Evolutionary conservation across 768 basidiomycete genomes (phyloP), one percentile per base, ranked within the genome.

Genomic region (Mycena rosella): DNA sequence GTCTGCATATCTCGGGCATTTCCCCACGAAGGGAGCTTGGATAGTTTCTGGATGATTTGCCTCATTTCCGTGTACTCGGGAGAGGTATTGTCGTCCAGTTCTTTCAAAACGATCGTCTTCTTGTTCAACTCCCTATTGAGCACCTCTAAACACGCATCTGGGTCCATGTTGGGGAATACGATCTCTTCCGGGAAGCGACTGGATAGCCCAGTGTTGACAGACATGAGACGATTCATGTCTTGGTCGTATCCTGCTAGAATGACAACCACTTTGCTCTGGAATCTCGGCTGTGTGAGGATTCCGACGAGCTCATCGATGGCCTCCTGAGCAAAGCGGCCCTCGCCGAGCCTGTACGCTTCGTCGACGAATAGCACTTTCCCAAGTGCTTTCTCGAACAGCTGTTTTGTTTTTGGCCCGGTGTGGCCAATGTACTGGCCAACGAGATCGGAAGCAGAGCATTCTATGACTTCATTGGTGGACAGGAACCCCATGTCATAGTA

Each of bases 281-380:
- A 92, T 44, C 74, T 79, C 3, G 86, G 83, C 42, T 88, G 80
- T 0, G 91, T 91, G 65, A 92, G 79, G 0, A 88, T 73, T 9
- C 84, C 84, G 14, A 92, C 91, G 24, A 92, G 75, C 68, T 92
- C 91, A 72, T 92, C 91, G 30, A 90, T 84, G 10, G 91, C 91
- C 74, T 92, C 91, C 74, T 89, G 82, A 1, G 90, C 89, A 69
- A 91, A 92, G 0, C 80, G 86, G 0, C 89, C 89, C 38, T 89
- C 81, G 14, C 81, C 74, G 9, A 92, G 80, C 27, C 89, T 81
- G 70, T 92, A 92, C 0, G 91, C 91, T 67, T 92, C 91, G 60
- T 92, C 91, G 56, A 92, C 82, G 78, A 92, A 92, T 1, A 91
- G 81, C 11, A 92, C 89, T 51, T 86, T 82, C 1, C 91, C 91